Conservation (phyloP, 345 rosid genomes). For the Diplotaxis tenuifolia region DNA sequence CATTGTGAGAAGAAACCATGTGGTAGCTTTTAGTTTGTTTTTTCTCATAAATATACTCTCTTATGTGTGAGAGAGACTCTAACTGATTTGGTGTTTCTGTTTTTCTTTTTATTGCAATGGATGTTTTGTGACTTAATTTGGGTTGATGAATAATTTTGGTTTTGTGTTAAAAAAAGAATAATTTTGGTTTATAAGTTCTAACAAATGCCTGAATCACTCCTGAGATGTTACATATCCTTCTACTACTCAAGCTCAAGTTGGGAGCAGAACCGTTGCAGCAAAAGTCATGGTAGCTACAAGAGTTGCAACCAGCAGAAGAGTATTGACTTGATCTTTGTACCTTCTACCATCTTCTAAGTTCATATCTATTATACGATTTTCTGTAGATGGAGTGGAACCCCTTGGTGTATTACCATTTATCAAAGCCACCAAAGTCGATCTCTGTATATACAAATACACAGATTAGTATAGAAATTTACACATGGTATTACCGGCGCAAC, state of each 20-base stretch:
- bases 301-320: slow-evolving; percentile 18
- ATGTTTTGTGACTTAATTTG: background rate
- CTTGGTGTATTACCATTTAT: background rate
- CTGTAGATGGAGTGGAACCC: background rate
- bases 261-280: background rate
- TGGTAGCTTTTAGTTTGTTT: background rate
- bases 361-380: background rate
- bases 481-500: background rate
- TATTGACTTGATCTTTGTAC: slow-evolving; percentile 15
- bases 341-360: background rate
- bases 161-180: too few relatives aligned
- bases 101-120: background rate
- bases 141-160: background rate
- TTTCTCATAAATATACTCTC: background rate
- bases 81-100: too few relatives aligned
- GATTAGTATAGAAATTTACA: background rate
- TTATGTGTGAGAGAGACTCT: background rate
- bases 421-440: slow-evolving; percentile 16
- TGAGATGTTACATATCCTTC: too few relatives aligned
- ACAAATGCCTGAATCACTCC: too few relatives aligned
- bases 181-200: too few relatives aligned
- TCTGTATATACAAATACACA: slow-evolving; percentile 7
- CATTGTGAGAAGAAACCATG: background rate
- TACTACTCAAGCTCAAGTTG: too few relatives aligned
- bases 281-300: slow-evolving; percentile 31